Conservation (phyloP, 2,329 filamentous ascomycete genomes). For the Phaeosphaeriaceae sp. region DNA sequence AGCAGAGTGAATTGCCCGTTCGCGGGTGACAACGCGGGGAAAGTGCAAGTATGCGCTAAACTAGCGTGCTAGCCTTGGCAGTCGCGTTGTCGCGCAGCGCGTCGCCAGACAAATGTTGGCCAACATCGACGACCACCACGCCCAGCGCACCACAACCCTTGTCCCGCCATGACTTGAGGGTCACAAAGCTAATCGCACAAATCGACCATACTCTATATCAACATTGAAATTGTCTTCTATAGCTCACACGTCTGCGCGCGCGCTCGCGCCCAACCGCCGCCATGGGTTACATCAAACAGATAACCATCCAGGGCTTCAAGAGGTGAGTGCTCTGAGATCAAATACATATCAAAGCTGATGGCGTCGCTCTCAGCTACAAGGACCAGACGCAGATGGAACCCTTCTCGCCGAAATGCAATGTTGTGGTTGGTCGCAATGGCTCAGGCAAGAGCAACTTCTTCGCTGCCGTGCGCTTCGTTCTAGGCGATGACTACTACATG, state of each 20-base stretch:
- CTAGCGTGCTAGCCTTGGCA: constrained; percentile 16
- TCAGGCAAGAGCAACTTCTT: constrained; percentile 99
- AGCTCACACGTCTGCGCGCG: constrained; percentile 8
- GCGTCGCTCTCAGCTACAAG: constrained; percentile 78
- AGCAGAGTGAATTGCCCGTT: neutral
- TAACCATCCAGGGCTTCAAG: constrained; percentile 99
- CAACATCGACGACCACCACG: constrained; percentile 8
- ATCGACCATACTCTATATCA: neutral
- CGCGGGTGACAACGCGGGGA: neutral
- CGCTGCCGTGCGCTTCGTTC: constrained; percentile 95
- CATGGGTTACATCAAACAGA: constrained; percentile 89
- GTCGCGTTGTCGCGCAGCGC: constrained; percentile 33
- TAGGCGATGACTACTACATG: constrained; percentile 96
- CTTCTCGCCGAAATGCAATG: constrained; percentile 96
- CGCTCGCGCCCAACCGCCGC: constrained; percentile 22
- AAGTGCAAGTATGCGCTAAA: neutral
- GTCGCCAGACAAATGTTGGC: constrained; percentile 20
- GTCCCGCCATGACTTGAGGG: constrained; percentile 28
- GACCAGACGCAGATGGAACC: constrained; percentile 98
- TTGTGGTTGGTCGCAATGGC: constrained; percentile 98
- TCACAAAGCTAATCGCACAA: constrained; percentile 17
- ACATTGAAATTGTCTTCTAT: neutral
- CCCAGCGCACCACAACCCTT: constrained; percentile 11
- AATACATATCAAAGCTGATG: constrained; percentile 8
- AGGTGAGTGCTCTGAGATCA: constrained; percentile 65